These are phyloP conservation scores for Penicillium sp. DNA, from an alignment of 2,329 filamentous ascomycete species.

Conservation along the genomic window DNA sequence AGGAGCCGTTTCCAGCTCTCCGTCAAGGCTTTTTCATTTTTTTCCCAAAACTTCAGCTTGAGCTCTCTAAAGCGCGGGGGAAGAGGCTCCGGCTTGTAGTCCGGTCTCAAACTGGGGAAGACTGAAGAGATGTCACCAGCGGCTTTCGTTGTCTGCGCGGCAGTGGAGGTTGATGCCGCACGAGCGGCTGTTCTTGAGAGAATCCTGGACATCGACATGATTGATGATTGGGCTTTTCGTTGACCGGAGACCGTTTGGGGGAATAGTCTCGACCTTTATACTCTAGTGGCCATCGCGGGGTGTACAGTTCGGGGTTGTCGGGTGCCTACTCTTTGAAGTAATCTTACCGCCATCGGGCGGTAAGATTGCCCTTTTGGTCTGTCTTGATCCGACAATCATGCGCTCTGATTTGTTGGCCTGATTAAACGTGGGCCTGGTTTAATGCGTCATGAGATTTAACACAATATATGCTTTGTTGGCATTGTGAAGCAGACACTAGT, in stretches of 20 bases:
- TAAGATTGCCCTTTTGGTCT: not conserved
- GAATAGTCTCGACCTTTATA: conserved; percentile 1
- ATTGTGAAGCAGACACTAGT: not conserved
- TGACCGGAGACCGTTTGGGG: not conserved
- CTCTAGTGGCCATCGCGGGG: not conserved
- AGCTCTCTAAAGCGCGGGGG: conserved; percentile 43
- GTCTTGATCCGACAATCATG: not conserved
- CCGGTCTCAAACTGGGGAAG: conserved; percentile 47
- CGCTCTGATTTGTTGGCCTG: not conserved
- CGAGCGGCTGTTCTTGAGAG: conserved; percentile 25
- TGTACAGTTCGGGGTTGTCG: not conserved
- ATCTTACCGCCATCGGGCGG: not conserved
- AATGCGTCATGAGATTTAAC: not conserved
- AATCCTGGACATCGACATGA: conserved; percentile 31
- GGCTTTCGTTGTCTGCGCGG: conserved; percentile 41
- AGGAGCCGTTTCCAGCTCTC: conserved; percentile 45
- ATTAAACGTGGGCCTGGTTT: not conserved
- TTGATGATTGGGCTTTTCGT: not conserved
- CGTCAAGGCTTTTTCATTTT: conserved; percentile 40
- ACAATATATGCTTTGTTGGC: not conserved
- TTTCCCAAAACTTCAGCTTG: conserved; percentile 38
- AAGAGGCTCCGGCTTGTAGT: conserved; percentile 42
- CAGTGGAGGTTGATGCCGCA: conserved; percentile 30
- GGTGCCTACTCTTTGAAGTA: conserved; percentile 1
- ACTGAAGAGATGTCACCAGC: conserved; percentile 49